phyloP scores from a whole-genome alignment of 1,284 basidiomycete genomes.

The Puccinia hordei region DNA sequence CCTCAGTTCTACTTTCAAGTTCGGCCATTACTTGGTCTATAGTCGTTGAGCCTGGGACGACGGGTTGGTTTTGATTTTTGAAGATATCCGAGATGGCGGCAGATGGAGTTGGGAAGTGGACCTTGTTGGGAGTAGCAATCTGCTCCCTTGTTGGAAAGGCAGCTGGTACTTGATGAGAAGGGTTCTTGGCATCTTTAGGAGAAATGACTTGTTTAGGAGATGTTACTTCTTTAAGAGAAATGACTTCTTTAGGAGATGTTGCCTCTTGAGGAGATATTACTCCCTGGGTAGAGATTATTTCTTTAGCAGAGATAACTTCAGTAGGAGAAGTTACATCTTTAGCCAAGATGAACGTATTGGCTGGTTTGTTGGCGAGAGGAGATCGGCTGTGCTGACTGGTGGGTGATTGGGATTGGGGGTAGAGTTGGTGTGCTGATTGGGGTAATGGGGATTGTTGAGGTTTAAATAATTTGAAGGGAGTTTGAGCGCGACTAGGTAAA shows the following conservation, averaged over 20 bases:
- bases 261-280: background rate
- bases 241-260: background rate
- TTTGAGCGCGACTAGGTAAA: background rate
- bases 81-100: slow-evolving; percentile 11
- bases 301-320: too few relatives aligned
- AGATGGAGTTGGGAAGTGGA: slow-evolving; percentile 15
- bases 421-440: background rate
- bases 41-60: background rate
- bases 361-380: background rate
- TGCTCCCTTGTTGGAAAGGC: background rate
- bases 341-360: background rate
- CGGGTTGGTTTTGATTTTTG: background rate
- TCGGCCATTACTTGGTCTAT: slow-evolving; percentile 27
- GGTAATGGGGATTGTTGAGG: background rate
- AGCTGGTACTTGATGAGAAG: background rate
- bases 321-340: too few relatives aligned
- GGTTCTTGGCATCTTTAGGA: background rate
- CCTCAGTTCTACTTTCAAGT: slow-evolving; percentile 20
- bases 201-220: background rate
- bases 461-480: slow-evolving; percentile 29
- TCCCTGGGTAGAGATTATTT: too few relatives aligned
- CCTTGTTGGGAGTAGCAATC: background rate
- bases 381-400: background rate
- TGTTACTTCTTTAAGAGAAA: background rate
- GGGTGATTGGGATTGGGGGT: background rate